Conservation (phyloP, 2,329 filamentous ascomycete genomes). For the Colletotrichum incanum region DNA sequence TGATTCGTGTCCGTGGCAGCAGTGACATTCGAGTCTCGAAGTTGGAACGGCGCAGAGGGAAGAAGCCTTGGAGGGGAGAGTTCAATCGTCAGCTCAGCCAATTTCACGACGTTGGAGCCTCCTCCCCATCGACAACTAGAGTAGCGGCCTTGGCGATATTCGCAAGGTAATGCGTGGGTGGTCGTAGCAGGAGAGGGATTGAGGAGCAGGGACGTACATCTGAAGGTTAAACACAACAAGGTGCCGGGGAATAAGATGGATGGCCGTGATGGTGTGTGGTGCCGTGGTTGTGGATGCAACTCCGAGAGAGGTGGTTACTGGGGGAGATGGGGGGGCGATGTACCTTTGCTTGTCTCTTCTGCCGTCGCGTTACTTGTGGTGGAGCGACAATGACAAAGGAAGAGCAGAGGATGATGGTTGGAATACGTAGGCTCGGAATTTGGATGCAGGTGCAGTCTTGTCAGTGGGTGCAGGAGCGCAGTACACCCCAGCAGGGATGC, state of each 20-base stretch:
- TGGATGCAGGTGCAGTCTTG: slow-evolving; percentile 9
- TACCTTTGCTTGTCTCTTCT: neutral
- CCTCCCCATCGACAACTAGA: neutral
- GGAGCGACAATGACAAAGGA: neutral
- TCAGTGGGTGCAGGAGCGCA: neutral
- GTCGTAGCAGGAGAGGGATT: slow-evolving; percentile 4
- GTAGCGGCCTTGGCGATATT: neutral
- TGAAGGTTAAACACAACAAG: slow-evolving; percentile 26
- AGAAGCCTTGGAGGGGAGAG: neutral
- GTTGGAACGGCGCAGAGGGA: neutral
- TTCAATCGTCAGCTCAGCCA: neutral
- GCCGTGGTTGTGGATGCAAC: slow-evolving; percentile 15
- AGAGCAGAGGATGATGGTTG: neutral
- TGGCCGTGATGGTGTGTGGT: slow-evolving; percentile 3
- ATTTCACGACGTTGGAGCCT: neutral
- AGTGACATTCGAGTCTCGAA: neutral
- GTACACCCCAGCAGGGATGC: neutral
- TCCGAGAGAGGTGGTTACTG: neutral
- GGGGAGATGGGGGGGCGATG: neutral
- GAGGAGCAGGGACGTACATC: slow-evolving; percentile 18
- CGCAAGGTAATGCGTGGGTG: neutral
- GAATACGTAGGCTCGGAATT: slow-evolving; percentile 6
- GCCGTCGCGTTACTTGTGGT: neutral
- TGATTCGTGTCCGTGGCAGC: neutral
- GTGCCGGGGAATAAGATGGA: slow-evolving; percentile 20